Evolutionary conservation across 192 early-diverging fungal genomes (phyloP), one percentile per base, ranked within the genome.

Genomic region (Backusella tarrabulga): DNA sequence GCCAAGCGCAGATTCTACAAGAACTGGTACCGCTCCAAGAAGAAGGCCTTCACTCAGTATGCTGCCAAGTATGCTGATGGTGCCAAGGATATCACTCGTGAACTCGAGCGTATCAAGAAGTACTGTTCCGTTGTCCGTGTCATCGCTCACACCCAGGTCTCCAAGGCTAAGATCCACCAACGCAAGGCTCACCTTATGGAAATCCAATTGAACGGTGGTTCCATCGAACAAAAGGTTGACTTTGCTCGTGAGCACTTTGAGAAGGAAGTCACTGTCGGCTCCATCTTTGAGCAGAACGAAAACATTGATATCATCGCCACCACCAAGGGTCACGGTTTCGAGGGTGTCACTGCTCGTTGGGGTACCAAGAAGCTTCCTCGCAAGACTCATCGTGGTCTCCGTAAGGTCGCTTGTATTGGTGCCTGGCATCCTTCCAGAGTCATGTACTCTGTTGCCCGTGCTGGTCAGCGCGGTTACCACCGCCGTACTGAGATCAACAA

Each of bases 371-470:
- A 98, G 95, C 95, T 99, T 79, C 98, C 96, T 54, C 93, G 98
- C 83, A 99, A 99, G 95, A 99, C 98, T 63, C 98, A 99, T 91
- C 95, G 94, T 88, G 98, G 98, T 98, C 93, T 99, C 84, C 95
- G 98, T 85, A 99, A 99, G 95, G 97, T 99, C 76, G 98, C 98
- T 83, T 99, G 98, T n/a, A n/a, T n/a, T n/a, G n/a, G n/a, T n/a
- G n/a, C n/a, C n/a, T n/a, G n/a, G n/a, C n/a, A n/a, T n/a, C n/a
- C n/a, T n/a, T n/a, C n/a, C n/a, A n/a, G n/a, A n/a, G n/a, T n/a
- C n/a, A n/a, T n/a, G n/a, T n/a, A n/a, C n/a, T n/a, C n/a, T n/a
- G n/a, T n/a, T n/a, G n/a, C n/a, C n/a, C n/a, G n/a, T n/a, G n/a
- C n/a, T n/a, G n/a, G n/a, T n/a, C n/a, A n/a, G n/a, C n/a, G n/a